Conservation (phyloP, 805 yeast species). For the Sungouiozyma ichnusensis region DNA sequence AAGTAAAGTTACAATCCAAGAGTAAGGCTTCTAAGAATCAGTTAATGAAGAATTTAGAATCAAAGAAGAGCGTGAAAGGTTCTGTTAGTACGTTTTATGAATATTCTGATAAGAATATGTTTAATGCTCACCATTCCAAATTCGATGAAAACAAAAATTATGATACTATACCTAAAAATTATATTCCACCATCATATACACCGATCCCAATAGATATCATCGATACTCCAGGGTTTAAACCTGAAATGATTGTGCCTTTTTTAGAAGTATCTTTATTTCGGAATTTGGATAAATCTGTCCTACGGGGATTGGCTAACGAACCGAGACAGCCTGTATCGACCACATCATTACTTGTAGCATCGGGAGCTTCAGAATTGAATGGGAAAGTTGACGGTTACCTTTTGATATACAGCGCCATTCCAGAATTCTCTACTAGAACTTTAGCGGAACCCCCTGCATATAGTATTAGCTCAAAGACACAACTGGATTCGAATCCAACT, state of each 20-base stretch:
- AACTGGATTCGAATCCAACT: background rate
- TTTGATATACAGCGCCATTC: slow-evolving; percentile 59
- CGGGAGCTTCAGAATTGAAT: slow-evolving; percentile 69
- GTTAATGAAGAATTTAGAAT: slow-evolving; percentile 3
- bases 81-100: background rate
- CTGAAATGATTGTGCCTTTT: slow-evolving; percentile 62
- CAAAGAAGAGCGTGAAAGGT: background rate
- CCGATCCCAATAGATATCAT: slow-evolving; percentile 60
- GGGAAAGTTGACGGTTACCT: slow-evolving; percentile 70
- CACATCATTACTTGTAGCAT: slow-evolving; percentile 60
- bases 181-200: slow-evolving; percentile 41
- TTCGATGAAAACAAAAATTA: background rate
- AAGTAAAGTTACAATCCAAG: slow-evolving; percentile 10
- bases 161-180: slow-evolving; percentile 18
- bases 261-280: slow-evolving; percentile 61
- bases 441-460: slow-evolving; percentile 45
- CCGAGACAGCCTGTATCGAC: slow-evolving; percentile 54
- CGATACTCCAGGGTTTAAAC: slow-evolving; percentile 64
- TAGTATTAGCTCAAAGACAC: slow-evolving; percentile 11
- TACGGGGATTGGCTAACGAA: slow-evolving; percentile 52
- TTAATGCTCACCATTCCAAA: background rate
- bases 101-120: background rate
- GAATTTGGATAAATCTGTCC: slow-evolving; percentile 45
- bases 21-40: slow-evolving; percentile 10
- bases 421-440: slow-evolving; percentile 32